These are phyloP conservation scores for Fusarium papillatum DNA, from an alignment of 2,329 filamentous ascomycete species.

Conservation along the genomic window DNA sequence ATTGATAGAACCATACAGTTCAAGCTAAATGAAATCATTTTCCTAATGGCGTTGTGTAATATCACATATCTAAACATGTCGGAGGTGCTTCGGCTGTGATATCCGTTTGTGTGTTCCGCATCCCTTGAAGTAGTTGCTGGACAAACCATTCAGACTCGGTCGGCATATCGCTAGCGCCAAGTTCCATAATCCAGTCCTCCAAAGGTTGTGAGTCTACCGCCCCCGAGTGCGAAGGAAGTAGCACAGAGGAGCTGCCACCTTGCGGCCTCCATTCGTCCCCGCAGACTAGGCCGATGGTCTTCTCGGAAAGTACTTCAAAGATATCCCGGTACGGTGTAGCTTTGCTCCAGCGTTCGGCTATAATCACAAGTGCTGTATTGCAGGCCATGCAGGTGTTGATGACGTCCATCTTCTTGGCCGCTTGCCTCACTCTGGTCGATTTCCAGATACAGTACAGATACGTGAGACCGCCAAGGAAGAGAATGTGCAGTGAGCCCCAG, in stretches of 20 bases:
- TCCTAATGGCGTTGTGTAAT: neutral
- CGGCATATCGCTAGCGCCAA: conserved; percentile 16
- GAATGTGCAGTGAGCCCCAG: conserved; percentile 50
- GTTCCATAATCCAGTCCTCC: conserved; percentile 28
- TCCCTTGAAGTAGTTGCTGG: conserved; percentile 31
- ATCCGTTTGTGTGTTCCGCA: conserved; percentile 16
- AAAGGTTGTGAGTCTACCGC: neutral
- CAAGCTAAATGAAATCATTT: neutral
- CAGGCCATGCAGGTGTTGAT: conserved; percentile 52
- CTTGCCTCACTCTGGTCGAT: conserved; percentile 23
- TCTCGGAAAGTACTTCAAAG: conserved; percentile 46
- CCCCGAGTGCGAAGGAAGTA: neutral
- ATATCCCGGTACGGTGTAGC: conserved; percentile 50
- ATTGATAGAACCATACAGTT: neutral
- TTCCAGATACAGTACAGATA: conserved; percentile 51
- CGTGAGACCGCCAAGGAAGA: conserved; percentile 51
- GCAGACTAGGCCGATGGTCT: conserved; percentile 46
- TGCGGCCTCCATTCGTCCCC: conserved; percentile 10
- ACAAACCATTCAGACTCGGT: conserved; percentile 32
- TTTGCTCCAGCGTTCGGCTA: conserved; percentile 50
- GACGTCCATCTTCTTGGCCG: conserved; percentile 37
- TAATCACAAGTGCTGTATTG: conserved; percentile 50
- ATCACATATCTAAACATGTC: neutral
- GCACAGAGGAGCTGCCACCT: neutral
- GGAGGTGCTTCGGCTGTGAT: neutral